Base-by-base conservation (phyloP, 495 filamentous ascomycete species). In the Penicillium egyptiacum region DNA sequence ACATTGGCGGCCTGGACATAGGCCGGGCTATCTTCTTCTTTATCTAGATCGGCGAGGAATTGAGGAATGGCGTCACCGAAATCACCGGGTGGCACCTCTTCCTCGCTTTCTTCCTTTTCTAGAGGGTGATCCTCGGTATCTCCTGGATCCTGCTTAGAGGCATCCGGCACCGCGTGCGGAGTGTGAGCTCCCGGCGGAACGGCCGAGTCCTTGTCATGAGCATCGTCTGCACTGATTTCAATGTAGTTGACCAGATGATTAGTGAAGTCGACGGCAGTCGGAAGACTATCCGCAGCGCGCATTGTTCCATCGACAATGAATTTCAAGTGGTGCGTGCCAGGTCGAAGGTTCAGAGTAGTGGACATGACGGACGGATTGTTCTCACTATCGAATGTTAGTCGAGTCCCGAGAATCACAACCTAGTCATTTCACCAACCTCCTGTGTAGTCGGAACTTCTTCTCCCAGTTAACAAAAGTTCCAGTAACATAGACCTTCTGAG, bases 171-270 rank as follows among this genome's bases (percentile, higher is more conserved):
- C 35, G 75, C 67, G 60, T 80, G 69, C 44, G 82, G 74, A 11
- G 81, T 70, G 25, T 79, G 77, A 14, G 72, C 60, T 8, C 73
- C 78, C 6, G 75, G 57, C 11, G 75, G 67, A 49, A 72, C 58
- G 25, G 55, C 39, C n/a, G 59, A 59, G 56, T 49, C 43, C 44
- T 63, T 71, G 45, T 75, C 69, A 47, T 66, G 65, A 35, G 66
- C 67, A 65, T 92, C 88, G 60, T 95, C 89, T 10, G 89, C 83
- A 67, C 81, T 90, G 52, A 98, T 88, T 74, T 98, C 94, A 63
- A 98, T 86, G 65, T 98, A 98, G 75, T 98, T 98, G 58, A 98
- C 92, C 20, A 98, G 76, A 65, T 96, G 92, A 67, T 96, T 96
- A 41, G 91, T 94, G 69, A 91, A 96, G 73, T 98, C 94, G 25